Evolutionary conservation across 2,329 filamentous ascomycete species (phyloP).

Genomic region (Colletotrichum spaethianum): DNA sequence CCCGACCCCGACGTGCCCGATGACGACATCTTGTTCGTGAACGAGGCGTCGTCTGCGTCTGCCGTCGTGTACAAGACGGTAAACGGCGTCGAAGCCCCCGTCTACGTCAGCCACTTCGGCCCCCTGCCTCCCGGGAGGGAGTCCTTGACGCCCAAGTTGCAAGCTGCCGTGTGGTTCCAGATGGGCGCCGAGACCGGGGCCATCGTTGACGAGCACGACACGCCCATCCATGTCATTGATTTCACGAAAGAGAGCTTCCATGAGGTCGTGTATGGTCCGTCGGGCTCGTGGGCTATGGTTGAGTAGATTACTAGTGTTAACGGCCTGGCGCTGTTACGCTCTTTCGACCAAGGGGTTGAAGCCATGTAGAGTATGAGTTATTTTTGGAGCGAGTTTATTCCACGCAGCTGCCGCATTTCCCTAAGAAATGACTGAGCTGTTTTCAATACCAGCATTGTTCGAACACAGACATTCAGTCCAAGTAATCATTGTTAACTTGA

Average conservation of each 20-base stretch:
- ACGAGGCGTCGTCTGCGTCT: neutral
- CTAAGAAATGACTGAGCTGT: neutral
- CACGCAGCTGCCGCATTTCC: neutral
- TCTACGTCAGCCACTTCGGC: slow-evolving; percentile 18
- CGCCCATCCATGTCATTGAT: slow-evolving; percentile 7
- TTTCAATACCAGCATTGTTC: neutral
- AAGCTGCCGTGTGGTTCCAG: slow-evolving; percentile 19
- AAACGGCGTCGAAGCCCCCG: slow-evolving; percentile 11
- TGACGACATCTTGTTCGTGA: slow-evolving; percentile 2
- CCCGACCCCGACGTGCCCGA: neutral
- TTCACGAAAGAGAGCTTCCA: neutral
- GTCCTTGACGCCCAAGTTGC: neutral
- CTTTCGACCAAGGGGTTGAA: no score
- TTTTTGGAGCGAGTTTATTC: neutral
- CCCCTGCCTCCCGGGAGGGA: slow-evolving; percentile 7
- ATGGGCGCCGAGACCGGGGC: slow-evolving; percentile 2
- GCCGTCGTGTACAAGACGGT: slow-evolving; percentile 20
- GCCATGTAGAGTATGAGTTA: neutral
- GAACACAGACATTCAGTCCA: neutral
- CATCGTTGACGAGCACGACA: slow-evolving; percentile 4
- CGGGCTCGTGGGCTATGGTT: slow-evolving; percentile 7
- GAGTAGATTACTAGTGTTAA: neutral
- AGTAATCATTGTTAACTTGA: neutral
- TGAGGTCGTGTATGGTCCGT: slow-evolving; percentile 8
- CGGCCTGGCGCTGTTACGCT: neutral